A percentile compares a stretch with the other conserved stretches of the same genome.
Evolutionary conservation across 371 early-diverging fungal species (phyloP).

Genomic region (Rhizomucor miehei): DNA sequence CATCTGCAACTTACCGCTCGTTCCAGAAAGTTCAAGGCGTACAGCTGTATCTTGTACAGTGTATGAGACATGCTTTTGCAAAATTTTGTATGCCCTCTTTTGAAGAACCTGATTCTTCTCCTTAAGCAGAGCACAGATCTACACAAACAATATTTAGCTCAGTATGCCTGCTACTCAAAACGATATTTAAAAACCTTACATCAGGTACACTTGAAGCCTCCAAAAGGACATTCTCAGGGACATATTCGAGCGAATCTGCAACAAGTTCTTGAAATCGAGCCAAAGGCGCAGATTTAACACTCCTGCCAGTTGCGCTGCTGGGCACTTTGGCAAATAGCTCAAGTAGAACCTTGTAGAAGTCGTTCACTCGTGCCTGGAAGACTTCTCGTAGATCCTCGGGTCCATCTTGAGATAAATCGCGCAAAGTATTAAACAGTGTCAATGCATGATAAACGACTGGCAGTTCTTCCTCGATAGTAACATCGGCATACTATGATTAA

Average conservation of each 20-base stretch:
- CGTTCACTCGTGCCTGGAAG: slow-evolving; percentile 3
- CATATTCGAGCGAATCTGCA: slow-evolving; percentile 23
- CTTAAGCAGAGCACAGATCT: slow-evolving; percentile 12
- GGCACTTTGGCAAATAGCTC: slow-evolving; percentile 12
- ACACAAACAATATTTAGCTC: too few relatives aligned
- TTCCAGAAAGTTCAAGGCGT: slow-evolving; percentile 41
- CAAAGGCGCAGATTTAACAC: not conserved
- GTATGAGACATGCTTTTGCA: slow-evolving; percentile 37
- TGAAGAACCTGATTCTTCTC: slow-evolving; percentile 34
- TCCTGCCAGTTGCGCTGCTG: slow-evolving; percentile 2
- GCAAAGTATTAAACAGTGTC: slow-evolving; percentile 7
- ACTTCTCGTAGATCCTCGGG: slow-evolving; percentile 7
- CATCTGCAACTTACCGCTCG: slow-evolving; percentile 18
- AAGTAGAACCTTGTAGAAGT: slow-evolving; percentile 9
- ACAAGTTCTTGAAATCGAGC: slow-evolving; percentile 28
- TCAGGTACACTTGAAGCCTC: slow-evolving; percentile 14
- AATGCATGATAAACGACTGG: slow-evolving; percentile 16
- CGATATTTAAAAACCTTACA: slow-evolving; percentile 20
- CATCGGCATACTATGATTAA: slow-evolving; percentile 19
- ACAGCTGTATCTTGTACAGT: slow-evolving; percentile 44
- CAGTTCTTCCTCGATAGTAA: slow-evolving; percentile 14
- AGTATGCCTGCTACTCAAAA: too few relatives aligned
- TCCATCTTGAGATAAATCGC: slow-evolving; percentile 9
- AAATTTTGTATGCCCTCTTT: slow-evolving; percentile 40
- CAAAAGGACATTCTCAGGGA: slow-evolving; percentile 30